phyloP scores from a whole-genome alignment of 208 protist genomes.

The Histomonas meleagridis region DNA sequence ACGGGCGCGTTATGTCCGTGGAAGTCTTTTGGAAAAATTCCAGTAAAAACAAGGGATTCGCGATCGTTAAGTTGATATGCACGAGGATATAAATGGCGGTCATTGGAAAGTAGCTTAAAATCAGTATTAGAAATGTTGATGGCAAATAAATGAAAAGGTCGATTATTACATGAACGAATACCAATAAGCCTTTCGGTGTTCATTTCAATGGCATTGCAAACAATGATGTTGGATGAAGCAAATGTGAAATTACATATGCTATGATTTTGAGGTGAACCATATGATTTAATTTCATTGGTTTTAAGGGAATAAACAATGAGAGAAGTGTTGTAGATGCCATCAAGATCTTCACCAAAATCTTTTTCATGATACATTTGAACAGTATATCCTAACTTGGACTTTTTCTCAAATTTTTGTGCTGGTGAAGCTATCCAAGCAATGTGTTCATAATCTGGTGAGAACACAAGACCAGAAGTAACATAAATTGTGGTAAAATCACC shows the following conservation, averaged over 20 bases:
- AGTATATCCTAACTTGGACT: neutral
- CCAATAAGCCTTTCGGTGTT: neutral
- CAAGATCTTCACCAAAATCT: neutral
- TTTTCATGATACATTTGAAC: neutral
- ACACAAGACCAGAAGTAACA: neutral
- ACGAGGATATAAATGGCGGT: too few species aligned
- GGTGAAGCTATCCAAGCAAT: neutral
- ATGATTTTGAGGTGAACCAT: neutral
- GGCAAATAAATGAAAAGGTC: neutral
- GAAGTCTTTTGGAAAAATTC: neutral
- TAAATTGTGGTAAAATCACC: neutral
- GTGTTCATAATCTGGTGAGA: neutral
- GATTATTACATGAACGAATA: neutral
- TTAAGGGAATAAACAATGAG: neutral
- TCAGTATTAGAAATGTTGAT: neutral
- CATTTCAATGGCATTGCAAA: neutral
- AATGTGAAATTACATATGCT: neutral
- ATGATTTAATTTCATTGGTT: neutral
- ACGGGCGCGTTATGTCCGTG: neutral
- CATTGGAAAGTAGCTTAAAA: too few species aligned
- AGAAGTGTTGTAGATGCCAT: neutral
- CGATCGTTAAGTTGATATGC: too few species aligned
- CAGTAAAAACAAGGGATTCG: too few species aligned
- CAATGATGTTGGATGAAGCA: neutral
- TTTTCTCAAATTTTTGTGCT: neutral